Percentiles rank a stretch among this genome's conserved stretches.
phyloP scores from a whole-genome alignment of 352 stramenopile species.

The Globisporangium paroecandrum region DNA sequence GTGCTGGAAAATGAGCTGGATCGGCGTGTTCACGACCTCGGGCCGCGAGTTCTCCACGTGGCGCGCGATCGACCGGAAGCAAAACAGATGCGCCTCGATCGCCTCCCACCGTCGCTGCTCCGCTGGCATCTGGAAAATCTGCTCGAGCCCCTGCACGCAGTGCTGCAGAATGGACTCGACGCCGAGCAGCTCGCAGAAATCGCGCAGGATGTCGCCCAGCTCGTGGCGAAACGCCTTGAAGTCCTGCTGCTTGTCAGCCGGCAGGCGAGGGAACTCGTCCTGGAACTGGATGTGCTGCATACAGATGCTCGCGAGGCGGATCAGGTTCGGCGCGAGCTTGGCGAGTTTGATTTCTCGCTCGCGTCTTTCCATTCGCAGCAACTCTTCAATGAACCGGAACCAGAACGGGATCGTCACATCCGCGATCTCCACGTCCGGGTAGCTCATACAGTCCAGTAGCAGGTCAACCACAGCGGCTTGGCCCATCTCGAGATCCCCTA shows the following conservation, averaged over 20 bases:
- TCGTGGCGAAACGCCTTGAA: conserved; percentile 81
- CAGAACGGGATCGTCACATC: conserved; percentile 87
- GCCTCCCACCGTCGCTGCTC: conserved; percentile 63
- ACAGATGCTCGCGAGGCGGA: conserved; percentile 60
- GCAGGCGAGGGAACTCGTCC: conserved; percentile 59
- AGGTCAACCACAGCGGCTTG: conserved; percentile 74
- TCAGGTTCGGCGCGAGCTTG: conserved; percentile 49
- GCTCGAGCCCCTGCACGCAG: conserved; percentile 69
- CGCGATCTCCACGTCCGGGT: conserved; percentile 71
- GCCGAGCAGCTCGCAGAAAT: conserved; percentile 72
- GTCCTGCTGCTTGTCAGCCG: conserved; percentile 71
- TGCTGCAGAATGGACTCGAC: conserved; percentile 70
- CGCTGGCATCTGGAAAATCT: conserved; percentile 53
- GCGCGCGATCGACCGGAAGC: conserved; percentile 77
- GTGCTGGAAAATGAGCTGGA: conserved; percentile 77
- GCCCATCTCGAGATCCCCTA: conserved; percentile 54
- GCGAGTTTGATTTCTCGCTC: conserved; percentile 22
- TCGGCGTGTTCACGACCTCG: conserved; percentile 29
- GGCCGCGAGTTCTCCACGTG: conserved; percentile 55
- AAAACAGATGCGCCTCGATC: conserved; percentile 80
- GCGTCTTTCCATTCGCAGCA: conserved; percentile 24
- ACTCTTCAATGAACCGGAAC: conserved; percentile 58
- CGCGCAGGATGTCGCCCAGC: conserved; percentile 75
- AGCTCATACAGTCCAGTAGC: conserved; percentile 87
- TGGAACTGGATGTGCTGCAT: conserved; percentile 84